Evolutionary conservation across 2,329 filamentous ascomycete genomes (phyloP).

Genomic region (Fusarium globosum): DNA sequence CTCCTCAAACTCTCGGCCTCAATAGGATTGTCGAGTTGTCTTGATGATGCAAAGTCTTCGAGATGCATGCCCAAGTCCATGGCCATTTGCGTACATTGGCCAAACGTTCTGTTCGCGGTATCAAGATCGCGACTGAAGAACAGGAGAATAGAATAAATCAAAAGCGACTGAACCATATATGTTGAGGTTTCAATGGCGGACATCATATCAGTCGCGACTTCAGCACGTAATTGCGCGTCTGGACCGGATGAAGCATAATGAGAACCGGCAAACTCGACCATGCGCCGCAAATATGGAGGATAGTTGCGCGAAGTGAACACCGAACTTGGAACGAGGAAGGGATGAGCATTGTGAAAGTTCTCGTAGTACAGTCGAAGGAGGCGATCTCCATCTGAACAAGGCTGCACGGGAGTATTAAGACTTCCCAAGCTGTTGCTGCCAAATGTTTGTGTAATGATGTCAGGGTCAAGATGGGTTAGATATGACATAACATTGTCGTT

Average conservation of each 20-base stretch:
- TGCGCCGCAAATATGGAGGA: constrained; percentile 19
- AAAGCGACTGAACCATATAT: constrained; percentile 25
- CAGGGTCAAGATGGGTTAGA: constrained; percentile 6
- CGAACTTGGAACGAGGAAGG: constrained; percentile 29
- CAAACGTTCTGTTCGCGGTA: constrained; percentile 8
- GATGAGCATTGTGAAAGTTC: constrained; percentile 39
- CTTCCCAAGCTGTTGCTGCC: not conserved
- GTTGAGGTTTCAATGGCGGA: constrained; percentile 10
- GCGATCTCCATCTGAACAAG: constrained; percentile 28
- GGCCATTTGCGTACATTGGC: constrained; percentile 22
- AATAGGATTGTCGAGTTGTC: constrained; percentile 18
- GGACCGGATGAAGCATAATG: constrained; percentile 28
- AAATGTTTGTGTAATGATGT: constrained; percentile 1
- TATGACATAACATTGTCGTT: constrained; percentile 11
- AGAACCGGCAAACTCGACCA: constrained; percentile 38
- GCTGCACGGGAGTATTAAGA: not conserved
- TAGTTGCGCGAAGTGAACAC: constrained; percentile 26
- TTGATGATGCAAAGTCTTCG: constrained; percentile 20
- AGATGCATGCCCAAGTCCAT: constrained; percentile 37
- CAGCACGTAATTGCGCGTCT: constrained; percentile 7
- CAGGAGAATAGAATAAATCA: constrained; percentile 17
- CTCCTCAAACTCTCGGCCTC: constrained; percentile 38
- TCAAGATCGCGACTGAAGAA: constrained; percentile 25
- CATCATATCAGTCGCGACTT: constrained; percentile 19
- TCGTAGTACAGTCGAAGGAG: constrained; percentile 36